Conservation (phyloP, 1,284 basidiomycete species). For the Apiotrichum gamsii region DNA sequence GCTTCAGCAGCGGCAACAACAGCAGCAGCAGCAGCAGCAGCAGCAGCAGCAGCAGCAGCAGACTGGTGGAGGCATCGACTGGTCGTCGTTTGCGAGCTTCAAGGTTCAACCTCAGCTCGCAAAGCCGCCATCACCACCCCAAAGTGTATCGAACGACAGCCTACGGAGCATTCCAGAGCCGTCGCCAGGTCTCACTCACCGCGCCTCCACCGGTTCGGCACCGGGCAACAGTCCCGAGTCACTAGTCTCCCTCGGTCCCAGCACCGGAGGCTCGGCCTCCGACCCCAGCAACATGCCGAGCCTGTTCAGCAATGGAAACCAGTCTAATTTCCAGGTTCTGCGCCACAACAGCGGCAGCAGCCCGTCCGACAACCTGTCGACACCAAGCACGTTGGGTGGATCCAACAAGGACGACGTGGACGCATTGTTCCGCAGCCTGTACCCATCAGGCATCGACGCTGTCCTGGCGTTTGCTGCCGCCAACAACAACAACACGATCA, state of each 20-base stretch:
- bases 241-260: conserved; percentile 23
- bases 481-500: background rate
- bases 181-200: conserved; percentile 14
- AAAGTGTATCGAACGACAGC: conserved; percentile 26
- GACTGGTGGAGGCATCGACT: conserved; percentile 12
- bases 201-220: conserved; percentile 13
- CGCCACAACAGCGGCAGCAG: conserved; percentile 3
- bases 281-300: conserved; percentile 4
- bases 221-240: conserved; percentile 28
- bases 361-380: conserved; percentile 7
- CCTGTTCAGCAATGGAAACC: conserved; percentile 15
- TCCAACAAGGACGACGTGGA: conserved; percentile 31
- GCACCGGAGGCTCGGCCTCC: conserved; percentile 10
- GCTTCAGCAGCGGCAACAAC: no score
- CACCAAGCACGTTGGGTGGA: conserved; percentile 11
- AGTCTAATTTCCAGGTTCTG: background rate
- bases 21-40: background rate
- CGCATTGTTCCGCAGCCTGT: conserved; percentile 41
- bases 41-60: conserved; percentile 2
- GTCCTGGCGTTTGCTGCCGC: conserved; percentile 7
- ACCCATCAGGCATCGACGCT: conserved; percentile 28
- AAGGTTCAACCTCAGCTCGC: conserved; percentile 12
- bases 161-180: conserved; percentile 32
- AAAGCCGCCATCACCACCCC: conserved; percentile 40
- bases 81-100: conserved; percentile 14